Evolutionary conservation across 2,329 filamentous ascomycete species (phyloP), one percentile per base, ranked within the genome.

Genomic region (Colletotrichum brevisporum): DNA sequence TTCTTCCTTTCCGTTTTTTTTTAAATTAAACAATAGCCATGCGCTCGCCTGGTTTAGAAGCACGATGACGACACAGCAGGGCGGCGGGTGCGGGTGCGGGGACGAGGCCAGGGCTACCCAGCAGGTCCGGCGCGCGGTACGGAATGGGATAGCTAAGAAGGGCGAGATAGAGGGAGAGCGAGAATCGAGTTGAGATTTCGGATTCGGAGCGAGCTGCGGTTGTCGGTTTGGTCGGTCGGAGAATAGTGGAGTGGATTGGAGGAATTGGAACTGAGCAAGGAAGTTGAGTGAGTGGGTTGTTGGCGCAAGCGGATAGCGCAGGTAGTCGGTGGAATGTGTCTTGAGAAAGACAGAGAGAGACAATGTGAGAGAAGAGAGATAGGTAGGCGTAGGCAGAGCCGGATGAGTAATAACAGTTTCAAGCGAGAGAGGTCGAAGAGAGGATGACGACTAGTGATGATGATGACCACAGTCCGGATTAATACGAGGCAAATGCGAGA

Each of bases 21-120:
- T 43, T 50, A 8, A 63, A 68, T 56, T 48, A 59, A 68, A 58
- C 50, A 54, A 63, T 52, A 27, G 27, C 55, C 43, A 51, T 24
- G 63, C 51, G 63, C 61, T 58, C 27, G 47, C 31, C 31, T 36
- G 31, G 8, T 36, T 24, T n/a, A 24, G 50, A 69, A 60, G 68
- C 65, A 69, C 68, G 59, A 71, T 71, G 68, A 69, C 68, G 68
- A 68, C 65, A 71, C 60, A 50, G 48, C 31, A 50, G 36, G 41
- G 58, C 59, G 24, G n/a, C 58, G 54, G 47, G 45, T 60, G 31
- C 54, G 64, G 39, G 50, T 69, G 65, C 57, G 58, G 66, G 68
- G 65, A 50, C 54, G 36, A 31, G 41, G 45, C 48, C 64, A 55
- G 26, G 64, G 50, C 53, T 54, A 24, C 43, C 26, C 36, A 36